phyloP scores from a whole-genome alignment of 768 basidiomycete species.

The Harrya chromipes region DNA sequence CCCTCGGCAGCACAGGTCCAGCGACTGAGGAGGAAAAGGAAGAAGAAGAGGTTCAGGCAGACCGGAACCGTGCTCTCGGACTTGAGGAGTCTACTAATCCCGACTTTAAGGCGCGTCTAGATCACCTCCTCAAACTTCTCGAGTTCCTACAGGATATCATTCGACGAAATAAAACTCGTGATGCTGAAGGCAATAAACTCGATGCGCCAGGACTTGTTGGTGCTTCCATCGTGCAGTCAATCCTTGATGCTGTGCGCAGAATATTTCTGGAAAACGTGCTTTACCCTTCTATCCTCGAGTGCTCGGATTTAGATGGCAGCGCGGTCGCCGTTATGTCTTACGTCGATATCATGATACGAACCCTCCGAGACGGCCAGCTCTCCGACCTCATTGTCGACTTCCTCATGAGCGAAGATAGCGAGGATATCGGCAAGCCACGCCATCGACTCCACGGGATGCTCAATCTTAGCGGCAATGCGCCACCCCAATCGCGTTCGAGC shows the following conservation, averaged over 20 bases:
- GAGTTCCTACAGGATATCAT: slow-evolving; percentile 92
- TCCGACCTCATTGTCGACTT: slow-evolving; percentile 72
- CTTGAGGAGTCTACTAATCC: slow-evolving; percentile 72
- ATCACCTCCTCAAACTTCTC: slow-evolving; percentile 86
- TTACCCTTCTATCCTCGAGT: slow-evolving; percentile 90
- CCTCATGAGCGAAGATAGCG: slow-evolving; percentile 82
- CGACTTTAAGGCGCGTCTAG: slow-evolving; percentile 77
- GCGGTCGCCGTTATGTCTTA: slow-evolving; percentile 96
- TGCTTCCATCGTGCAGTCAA: slow-evolving; percentile 76
- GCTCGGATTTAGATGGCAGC: slow-evolving; percentile 90
- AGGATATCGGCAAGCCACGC: slow-evolving; percentile 52
- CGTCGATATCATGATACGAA: slow-evolving; percentile 83
- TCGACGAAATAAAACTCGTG: slow-evolving; percentile 54
- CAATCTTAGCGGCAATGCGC: slow-evolving; percentile 36
- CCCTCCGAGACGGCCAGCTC: slow-evolving; percentile 64
- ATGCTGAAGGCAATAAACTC: slow-evolving; percentile 32
- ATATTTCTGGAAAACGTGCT: slow-evolving; percentile 92
- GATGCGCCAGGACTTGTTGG: slow-evolving; percentile 70
- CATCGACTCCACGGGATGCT: slow-evolving; percentile 42
- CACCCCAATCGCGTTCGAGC: slow-evolving; percentile 32
- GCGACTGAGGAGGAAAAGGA: slow-evolving; percentile 57
- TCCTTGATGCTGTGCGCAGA: slow-evolving; percentile 75
- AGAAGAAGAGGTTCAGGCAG: slow-evolving; percentile 47
- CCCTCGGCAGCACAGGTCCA: slow-evolving; percentile 61
- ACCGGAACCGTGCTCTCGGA: slow-evolving; percentile 56